Evolutionary conservation across 2,329 filamentous ascomycete genomes (phyloP).

Genomic region (Diaporthe capsici): DNA sequence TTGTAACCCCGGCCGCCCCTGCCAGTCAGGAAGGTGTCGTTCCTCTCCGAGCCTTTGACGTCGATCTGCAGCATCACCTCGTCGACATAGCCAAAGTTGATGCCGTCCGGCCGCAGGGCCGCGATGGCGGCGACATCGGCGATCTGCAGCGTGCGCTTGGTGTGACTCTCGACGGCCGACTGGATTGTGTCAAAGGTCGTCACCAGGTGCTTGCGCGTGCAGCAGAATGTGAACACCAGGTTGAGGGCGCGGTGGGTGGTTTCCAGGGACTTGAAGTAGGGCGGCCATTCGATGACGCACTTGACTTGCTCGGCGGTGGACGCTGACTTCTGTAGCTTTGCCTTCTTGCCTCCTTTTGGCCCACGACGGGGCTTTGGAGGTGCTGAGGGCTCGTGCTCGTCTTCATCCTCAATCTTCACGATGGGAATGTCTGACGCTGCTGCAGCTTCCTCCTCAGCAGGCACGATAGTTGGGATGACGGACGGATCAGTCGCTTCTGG

Average conservation of each 20-base stretch:
- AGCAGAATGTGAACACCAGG: conserved; percentile 94
- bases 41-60: conserved; percentile 75
- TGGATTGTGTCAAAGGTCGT: conserved; percentile 94
- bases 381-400: conserved; percentile 3
- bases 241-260: conserved; percentile 89
- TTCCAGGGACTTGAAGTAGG: conserved; percentile 78
- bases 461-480: not conserved
- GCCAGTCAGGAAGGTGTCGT: conserved; percentile 74
- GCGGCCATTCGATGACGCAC: conserved; percentile 75
- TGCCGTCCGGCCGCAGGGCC: conserved; percentile 80
- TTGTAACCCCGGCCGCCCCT: conserved; percentile 63
- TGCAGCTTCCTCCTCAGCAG: not conserved
- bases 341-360: conserved; percentile 40
- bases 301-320: conserved; percentile 44
- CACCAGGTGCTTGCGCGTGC: conserved; percentile 89
- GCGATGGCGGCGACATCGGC: conserved; percentile 89
- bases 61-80: conserved; percentile 87
- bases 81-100: conserved; percentile 90
- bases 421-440: not conserved
- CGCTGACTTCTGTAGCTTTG: conserved; percentile 39
- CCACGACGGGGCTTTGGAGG: conserved; percentile 34
- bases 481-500: conserved; percentile 41
- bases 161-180: conserved; percentile 86
- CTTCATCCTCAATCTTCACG: conserved; percentile 35
- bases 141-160: conserved; percentile 76